Evolutionary conservation across 2,329 filamentous ascomycete species (phyloP), one percentile per base, ranked within the genome.

Genomic region (Botrytis cinerea): DNA sequence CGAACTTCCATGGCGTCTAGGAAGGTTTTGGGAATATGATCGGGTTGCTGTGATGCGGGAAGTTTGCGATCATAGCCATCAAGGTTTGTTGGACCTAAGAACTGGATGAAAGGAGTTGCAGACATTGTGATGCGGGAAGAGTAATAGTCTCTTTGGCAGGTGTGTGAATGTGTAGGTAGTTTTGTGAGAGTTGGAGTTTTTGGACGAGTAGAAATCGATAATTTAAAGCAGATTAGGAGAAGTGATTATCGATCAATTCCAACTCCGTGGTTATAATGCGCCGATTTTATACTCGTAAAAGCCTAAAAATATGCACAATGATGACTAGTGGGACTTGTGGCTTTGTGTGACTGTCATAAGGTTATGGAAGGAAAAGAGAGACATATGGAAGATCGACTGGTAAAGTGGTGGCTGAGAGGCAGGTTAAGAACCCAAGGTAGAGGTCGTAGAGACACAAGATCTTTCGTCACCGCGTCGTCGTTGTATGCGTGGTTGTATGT

Each of bases 1-100:
- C 90, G 88, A 61, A 92, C 86, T 70, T 83, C 81, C 89, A 92
- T 91, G 75, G 88, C 88, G 77, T 91, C 88, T 66, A 87, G 81
- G 82, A 94, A 93, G 59, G 85, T 78, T 45, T 82, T 79, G 0
- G 91, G 87, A 75, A 90, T 82, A 43, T 80, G 79, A 1, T 80
- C 32, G 0, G 84, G 80, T 77, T 90, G 88, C 72, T 83, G 76
- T 18, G 83, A 79, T n/a, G 83, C 80, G 0, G 83, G 80, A 12
- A 79, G 79, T 20, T 79, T 82, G 46, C 80, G 80, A 77, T 85
- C 81, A 80, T 87, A 89, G 25, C 81, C 83, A 71, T 85, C 83
- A 32, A 89, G 84, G 76, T 84, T 84, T 66, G 82, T 83, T 61
- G 87, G 88, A 78, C 73, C 76, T 54, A 79, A 76, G 40, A 81